Percentiles rank a stretch among this genome's conserved stretches.
These are phyloP conservation scores for Canna indica DNA, from an alignment of 176 grass and related monocot genomes.

Conservation along the genomic window DNA sequence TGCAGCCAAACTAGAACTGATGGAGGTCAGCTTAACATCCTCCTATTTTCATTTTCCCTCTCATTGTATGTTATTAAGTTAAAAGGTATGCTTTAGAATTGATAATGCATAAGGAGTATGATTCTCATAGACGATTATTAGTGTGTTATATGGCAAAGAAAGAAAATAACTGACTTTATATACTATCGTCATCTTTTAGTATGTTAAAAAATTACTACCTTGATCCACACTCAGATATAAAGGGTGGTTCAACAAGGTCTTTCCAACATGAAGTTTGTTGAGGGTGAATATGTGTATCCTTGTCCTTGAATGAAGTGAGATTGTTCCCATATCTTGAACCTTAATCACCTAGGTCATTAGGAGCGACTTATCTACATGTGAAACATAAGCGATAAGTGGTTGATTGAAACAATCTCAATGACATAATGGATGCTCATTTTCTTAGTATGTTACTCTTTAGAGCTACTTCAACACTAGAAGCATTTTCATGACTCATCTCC, in stretches of 20 bases:
- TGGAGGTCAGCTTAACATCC: constrained; percentile 37
- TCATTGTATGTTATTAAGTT: not conserved
- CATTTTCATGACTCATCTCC: not conserved
- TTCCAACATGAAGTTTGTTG: not conserved
- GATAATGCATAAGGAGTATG: not conserved
- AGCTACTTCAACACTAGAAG: not conserved
- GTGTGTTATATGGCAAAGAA: too few relatives aligned
- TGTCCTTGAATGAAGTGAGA: not conserved
- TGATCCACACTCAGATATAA: not conserved
- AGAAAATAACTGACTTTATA: too few relatives aligned
- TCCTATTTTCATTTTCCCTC: constrained; percentile 2
- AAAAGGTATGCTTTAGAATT: not conserved
- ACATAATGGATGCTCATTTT: not conserved
- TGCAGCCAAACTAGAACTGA: constrained; percentile 69
- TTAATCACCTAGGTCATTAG: not conserved
- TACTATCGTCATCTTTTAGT: too few relatives aligned
- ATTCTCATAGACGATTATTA: not conserved
- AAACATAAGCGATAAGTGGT: not conserved
- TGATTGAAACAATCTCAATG: not conserved
- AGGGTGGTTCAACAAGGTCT: too few relatives aligned
- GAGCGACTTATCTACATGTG: not conserved
- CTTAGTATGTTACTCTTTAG: not conserved
- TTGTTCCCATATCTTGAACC: not conserved
- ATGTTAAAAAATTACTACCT: too few relatives aligned
- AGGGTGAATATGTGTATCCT: not conserved